These are phyloP conservation scores for Rugonectria rugulosa DNA, from an alignment of 2,329 filamentous ascomycete species.

Conservation along the genomic window DNA sequence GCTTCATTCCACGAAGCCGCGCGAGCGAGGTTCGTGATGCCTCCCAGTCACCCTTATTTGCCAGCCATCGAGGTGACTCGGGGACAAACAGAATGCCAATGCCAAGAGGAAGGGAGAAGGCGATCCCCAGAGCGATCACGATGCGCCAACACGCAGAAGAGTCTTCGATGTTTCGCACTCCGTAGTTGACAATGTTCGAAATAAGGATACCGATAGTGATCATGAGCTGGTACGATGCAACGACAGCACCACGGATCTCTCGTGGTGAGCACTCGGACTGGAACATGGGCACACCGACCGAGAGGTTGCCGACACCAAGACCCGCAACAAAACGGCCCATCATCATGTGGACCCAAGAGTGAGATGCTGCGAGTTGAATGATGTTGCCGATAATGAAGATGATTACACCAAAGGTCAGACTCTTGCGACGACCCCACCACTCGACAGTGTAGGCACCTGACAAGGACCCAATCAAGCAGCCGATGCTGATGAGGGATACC, in stretches of 20 bases:
- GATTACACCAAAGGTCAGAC: slow-evolving; percentile 59
- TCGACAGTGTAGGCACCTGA: slow-evolving; percentile 63
- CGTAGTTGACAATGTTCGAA: slow-evolving; percentile 63
- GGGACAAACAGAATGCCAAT: slow-evolving; percentile 62
- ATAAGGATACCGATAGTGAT: slow-evolving; percentile 74
- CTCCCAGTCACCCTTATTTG: slow-evolving; percentile 55
- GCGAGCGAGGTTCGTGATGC: slow-evolving; percentile 59
- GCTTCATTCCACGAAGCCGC: slow-evolving; percentile 59
- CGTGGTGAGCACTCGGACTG: slow-evolving; percentile 70
- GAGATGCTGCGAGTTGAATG: slow-evolving; percentile 67
- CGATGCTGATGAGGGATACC: slow-evolving; percentile 64
- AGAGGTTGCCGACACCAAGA: slow-evolving; percentile 72
- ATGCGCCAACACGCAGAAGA: slow-evolving; percentile 65
- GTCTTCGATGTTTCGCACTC: slow-evolving; percentile 52
- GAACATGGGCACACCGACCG: slow-evolving; percentile 72
- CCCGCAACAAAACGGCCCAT: slow-evolving; percentile 72
- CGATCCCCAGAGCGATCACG: slow-evolving; percentile 64
- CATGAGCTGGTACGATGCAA: slow-evolving; percentile 77
- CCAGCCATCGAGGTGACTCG: slow-evolving; percentile 66
- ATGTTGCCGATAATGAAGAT: slow-evolving; percentile 71
- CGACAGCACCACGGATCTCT: slow-evolving; percentile 69
- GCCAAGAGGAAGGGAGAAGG: slow-evolving; percentile 60
- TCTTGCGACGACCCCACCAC: slow-evolving; percentile 63
- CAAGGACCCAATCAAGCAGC: slow-evolving; percentile 62
- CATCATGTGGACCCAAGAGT: slow-evolving; percentile 70